A percentile compares a stretch with the other conserved stretches of the same genome.
These are phyloP conservation scores for Phaeosphaeriaceae sp. DNA, from an alignment of 2,329 filamentous ascomycete species.

Conservation along the genomic window DNA sequence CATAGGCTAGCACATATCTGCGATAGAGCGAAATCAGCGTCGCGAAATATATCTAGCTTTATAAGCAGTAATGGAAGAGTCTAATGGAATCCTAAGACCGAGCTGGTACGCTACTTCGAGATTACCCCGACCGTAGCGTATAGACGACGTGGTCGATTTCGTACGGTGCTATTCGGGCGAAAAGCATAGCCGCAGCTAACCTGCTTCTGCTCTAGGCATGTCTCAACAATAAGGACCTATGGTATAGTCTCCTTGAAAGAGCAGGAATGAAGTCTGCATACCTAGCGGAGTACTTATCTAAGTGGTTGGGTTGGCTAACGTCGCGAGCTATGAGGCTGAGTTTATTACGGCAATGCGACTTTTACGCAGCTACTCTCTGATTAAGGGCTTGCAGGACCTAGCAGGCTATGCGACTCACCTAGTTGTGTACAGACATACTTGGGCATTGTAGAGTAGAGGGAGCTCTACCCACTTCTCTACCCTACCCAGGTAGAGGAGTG, in stretches of 20 bases:
- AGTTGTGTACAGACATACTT: slow-evolving; percentile 25
- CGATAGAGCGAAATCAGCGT: slow-evolving; percentile 22
- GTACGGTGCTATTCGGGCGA: slow-evolving; percentile 32
- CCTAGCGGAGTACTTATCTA: slow-evolving; percentile 13
- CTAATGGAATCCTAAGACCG: slow-evolving; percentile 22
- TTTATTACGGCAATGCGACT: slow-evolving; percentile 26
- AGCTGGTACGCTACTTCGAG: slow-evolving; percentile 19
- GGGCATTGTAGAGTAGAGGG: no score
- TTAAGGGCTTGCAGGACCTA: slow-evolving; percentile 17
- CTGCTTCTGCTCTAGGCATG: slow-evolving; percentile 39
- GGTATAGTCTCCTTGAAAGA: slow-evolving; percentile 29
- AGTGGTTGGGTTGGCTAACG: slow-evolving; percentile 18
- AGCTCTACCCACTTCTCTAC: no score
- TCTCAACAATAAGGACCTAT: slow-evolving; percentile 32
- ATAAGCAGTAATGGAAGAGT: slow-evolving; percentile 33
- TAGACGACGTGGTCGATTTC: slow-evolving; percentile 41
- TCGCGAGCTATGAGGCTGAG: slow-evolving; percentile 17
- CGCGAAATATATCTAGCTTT: slow-evolving; percentile 26
- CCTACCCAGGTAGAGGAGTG: no score
- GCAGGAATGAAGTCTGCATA: slow-evolving; percentile 4
- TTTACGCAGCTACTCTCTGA: slow-evolving; percentile 35
- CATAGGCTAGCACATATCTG: slow-evolving; percentile 30
- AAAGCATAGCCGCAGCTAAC: slow-evolving; percentile 24
- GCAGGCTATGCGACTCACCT: slow-evolving; percentile 24
- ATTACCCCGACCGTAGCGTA: slow-evolving; percentile 34